A percentile compares a stretch with the other conserved stretches of the same genome.
These are phyloP conservation scores for Russula emetica DNA, from an alignment of 768 basidiomycete species.

Conservation along the genomic window DNA sequence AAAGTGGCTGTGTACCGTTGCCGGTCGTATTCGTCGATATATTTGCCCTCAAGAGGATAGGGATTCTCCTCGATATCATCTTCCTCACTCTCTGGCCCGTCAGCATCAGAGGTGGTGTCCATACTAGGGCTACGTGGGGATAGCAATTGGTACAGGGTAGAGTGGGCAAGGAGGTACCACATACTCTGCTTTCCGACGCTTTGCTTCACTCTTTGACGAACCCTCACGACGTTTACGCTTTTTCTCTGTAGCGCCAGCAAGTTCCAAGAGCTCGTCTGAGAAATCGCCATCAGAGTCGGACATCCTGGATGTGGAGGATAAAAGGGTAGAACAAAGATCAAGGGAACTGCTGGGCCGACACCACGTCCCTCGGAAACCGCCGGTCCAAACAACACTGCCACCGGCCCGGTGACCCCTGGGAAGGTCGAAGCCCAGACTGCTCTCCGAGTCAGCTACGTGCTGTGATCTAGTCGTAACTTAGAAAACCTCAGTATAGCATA, in stretches of 20 bases:
- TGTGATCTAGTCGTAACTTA: too few relatives aligned
- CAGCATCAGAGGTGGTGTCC: conserved; percentile 46
- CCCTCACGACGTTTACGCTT: conserved; percentile 59
- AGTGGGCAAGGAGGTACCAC: conserved; percentile 29
- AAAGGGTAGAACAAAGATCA: not conserved
- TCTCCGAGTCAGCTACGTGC: too few relatives aligned
- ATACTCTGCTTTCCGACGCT: conserved; percentile 74
- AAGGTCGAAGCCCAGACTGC: too few relatives aligned
- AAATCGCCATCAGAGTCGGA: conserved; percentile 51
- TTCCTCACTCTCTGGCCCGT: conserved; percentile 57
- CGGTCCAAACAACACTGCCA: not conserved
- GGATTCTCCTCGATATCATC: conserved; percentile 54
- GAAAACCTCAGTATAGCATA: too few relatives aligned
- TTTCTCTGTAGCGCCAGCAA: conserved; percentile 65
- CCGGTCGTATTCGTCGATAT: conserved; percentile 78
- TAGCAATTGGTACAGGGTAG: conserved; percentile 2
- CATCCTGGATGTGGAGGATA: conserved; percentile 33
- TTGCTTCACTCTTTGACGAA: conserved; percentile 43
- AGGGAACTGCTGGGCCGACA: not conserved
- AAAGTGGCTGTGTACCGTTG: conserved; percentile 49
- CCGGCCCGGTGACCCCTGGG: not conserved
- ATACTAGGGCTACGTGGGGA: conserved; percentile 2
- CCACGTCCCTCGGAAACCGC: not conserved
- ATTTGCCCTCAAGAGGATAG: conserved; percentile 91
- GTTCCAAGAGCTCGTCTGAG: conserved; percentile 73